A percentile compares a stretch with the other conserved stretches of the same genome.
phyloP scores from a whole-genome alignment of 1,284 basidiomycete genomes.

The Pisolithus thermaeus region DNA sequence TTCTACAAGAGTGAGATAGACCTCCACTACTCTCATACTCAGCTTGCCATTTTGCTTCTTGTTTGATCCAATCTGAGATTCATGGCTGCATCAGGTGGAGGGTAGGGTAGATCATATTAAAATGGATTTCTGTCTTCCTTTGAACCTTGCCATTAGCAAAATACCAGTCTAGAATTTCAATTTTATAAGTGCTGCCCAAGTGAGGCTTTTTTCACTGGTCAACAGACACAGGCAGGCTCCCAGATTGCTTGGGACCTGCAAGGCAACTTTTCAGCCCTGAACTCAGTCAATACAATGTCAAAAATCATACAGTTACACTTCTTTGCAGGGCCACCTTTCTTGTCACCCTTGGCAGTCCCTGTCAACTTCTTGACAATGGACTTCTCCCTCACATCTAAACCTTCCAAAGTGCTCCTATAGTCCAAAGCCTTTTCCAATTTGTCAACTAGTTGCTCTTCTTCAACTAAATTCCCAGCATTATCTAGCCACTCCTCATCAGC shows the following conservation, averaged over 20 bases:
- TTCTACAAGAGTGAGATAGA: rapidly evolving
- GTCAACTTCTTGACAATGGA: not conserved
- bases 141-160: no score
- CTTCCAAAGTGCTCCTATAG: not conserved
- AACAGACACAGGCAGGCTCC: no score
- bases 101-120: constrained; percentile 2
- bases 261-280: no score
- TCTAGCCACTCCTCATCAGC: not conserved
- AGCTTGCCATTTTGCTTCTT: not conserved
- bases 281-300: no score
- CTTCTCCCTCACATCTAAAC: not conserved
- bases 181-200: not conserved
- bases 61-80: not conserved
- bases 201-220: no score
- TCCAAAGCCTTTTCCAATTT: not conserved
- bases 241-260: no score
- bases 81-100: constrained; percentile 2
- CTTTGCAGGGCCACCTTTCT: no score
- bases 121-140: not conserved
- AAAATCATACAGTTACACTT: no score
- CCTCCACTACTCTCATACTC: not conserved
- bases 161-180: constrained; percentile 3
- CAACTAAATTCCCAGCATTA: not conserved
- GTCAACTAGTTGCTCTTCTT: not conserved
- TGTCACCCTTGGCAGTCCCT: no score